Evolutionary conservation across 2,329 filamentous ascomycete species (phyloP).

Genomic region (Pseudocercospora vitis): DNA sequence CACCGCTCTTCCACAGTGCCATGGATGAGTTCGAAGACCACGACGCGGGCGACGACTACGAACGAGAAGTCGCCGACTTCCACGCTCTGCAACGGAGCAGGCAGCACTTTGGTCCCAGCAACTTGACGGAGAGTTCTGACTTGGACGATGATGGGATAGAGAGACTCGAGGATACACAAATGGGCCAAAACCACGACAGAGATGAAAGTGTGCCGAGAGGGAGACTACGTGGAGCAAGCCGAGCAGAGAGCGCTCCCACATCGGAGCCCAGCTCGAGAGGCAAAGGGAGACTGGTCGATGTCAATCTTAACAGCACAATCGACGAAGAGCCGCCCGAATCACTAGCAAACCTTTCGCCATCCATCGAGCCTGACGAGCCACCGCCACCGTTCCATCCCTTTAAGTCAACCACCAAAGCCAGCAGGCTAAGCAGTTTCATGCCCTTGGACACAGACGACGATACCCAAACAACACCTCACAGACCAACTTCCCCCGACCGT

Average conservation of each 20-base stretch:
- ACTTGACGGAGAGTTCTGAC: constrained; percentile 81
- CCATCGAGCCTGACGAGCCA: constrained; percentile 46
- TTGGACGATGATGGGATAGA: constrained; percentile 64
- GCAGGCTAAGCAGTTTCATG: constrained; percentile 46
- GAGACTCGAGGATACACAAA: constrained; percentile 42
- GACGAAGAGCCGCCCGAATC: constrained; percentile 45
- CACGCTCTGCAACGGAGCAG: constrained; percentile 88
- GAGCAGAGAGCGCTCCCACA: constrained; percentile 43
- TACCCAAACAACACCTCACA: constrained; percentile 46
- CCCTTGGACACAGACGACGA: constrained; percentile 56
- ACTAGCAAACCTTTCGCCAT: constrained; percentile 39
- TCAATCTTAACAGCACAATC: constrained; percentile 72
- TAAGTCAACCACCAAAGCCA: constrained; percentile 44
- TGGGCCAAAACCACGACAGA: constrained; percentile 40
- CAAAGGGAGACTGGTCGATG: constrained; percentile 74
- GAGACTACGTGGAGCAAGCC: constrained; percentile 40
- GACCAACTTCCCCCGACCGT: constrained; percentile 50
- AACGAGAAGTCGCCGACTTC: constrained; percentile 88
- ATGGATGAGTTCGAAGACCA: constrained; percentile 89
- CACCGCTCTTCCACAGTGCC: constrained; percentile 91
- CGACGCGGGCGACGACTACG: constrained; percentile 62
- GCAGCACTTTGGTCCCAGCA: constrained; percentile 80
- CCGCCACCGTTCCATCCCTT: constrained; percentile 59
- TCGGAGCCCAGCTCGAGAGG: constrained; percentile 55
- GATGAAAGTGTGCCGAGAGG: constrained; percentile 42